A percentile compares a stretch with the other conserved stretches of the same genome.
Evolutionary conservation across 2,329 filamentous ascomycete genomes (phyloP).

Genomic region (Hypoxylon sp.): DNA sequence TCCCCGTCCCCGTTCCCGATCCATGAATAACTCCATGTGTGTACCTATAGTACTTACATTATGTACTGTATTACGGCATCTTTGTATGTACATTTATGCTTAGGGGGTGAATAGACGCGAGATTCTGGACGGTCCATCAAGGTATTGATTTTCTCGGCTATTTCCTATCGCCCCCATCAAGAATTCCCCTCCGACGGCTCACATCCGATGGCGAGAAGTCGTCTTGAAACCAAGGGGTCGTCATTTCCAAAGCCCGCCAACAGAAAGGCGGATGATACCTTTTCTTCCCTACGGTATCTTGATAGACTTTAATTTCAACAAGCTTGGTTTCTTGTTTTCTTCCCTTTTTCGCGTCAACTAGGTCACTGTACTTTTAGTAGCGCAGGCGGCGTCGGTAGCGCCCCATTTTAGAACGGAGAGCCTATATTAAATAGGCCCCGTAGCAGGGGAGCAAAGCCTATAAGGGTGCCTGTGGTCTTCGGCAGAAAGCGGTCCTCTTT

Average conservation of each 20-base stretch:
- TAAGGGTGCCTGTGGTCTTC: too few relatives aligned
- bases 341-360: not conserved
- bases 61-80: not conserved
- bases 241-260: not conserved
- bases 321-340: slow-evolving; percentile 5
- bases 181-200: slow-evolving; percentile 8
- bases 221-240: not conserved
- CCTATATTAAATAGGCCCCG: slow-evolving; percentile 3
- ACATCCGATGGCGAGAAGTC: slow-evolving; percentile 5
- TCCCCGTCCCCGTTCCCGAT: not conserved
- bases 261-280: not conserved
- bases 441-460: not conserved
- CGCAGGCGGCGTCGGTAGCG: slow-evolving; percentile 28
- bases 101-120: not conserved
- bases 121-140: not conserved
- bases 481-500: not conserved
- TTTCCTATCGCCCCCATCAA: slow-evolving; percentile 7
- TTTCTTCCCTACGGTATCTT: not conserved
- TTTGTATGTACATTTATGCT: not conserved
- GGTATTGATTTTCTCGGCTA: slow-evolving; percentile 15
- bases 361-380: slow-evolving; percentile 8
- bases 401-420: slow-evolving; percentile 21
- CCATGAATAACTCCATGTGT: not conserved
- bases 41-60: too few relatives aligned
- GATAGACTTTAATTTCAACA: slow-evolving; percentile 11